Base-by-base conservation (phyloP, 345 rosid species). In the Stellera chamaejasme region DNA sequence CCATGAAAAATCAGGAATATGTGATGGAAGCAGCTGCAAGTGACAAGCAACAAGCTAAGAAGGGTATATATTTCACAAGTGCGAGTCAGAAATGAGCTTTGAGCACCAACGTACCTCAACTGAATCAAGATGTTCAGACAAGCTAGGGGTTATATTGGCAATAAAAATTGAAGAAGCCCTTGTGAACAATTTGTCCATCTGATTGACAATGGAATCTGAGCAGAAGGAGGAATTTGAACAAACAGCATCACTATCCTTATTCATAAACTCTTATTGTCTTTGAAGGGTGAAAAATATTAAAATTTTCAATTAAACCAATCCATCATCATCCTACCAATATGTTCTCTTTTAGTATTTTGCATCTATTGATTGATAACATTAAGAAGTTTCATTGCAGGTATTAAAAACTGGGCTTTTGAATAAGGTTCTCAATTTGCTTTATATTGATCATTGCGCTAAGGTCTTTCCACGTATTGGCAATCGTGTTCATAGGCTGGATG, bases 1-100 rank as follows among this genome's bases (percentile, higher is more conserved):
- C 0, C 67, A 69, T 52, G 85, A 79, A 52, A 92, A 82, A 68
- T 92, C 96, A 5, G 87, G 91, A 73, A 86, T 56, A 42, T 43
- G 61, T 45, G 65, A 72, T 19, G 86, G 88, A 61, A 72, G 69
- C 58, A 85, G 51, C 93, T 85, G 79, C 67, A 59, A 52, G 52
- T 32, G 39, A 32, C 39, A 8, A 32, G 39, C 7, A 32, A 8
- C 39, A 32, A 1, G 9, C 9, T 32, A 2, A 45, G 8, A 36
- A 52, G 56, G 59, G 27, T 32, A 10, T 27, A 47, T n/a, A 19
- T 2, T 56, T 61, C 15, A 27, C 13, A 56, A 44, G 9, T 43
- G 56, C 8, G 13, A 59, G 23, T 53, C 27, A 28, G 11, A 14
- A 58, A 39, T 55, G 32, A 53, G 44, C 54, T 54, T 26, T 39